A percentile compares a stretch with the other conserved stretches of the same genome.
These are phyloP conservation scores for Trametes sp. DNA, from an alignment of 1,284 basidiomycete species.

Conservation along the genomic window DNA sequence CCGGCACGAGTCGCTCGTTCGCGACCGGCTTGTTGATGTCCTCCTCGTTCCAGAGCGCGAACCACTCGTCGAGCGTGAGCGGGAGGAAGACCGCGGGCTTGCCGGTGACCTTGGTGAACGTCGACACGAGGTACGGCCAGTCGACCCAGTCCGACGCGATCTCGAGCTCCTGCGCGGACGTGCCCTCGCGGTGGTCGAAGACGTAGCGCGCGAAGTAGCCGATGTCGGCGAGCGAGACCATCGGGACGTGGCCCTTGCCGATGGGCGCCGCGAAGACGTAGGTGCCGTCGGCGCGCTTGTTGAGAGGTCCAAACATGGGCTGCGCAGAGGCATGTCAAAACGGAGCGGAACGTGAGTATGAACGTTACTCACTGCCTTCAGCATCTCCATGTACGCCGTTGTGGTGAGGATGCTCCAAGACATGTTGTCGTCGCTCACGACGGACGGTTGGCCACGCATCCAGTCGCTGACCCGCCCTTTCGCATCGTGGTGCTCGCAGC, in stretches of 20 bases:
- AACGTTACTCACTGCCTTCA: constrained; percentile 42
- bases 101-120: constrained; percentile 55
- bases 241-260: constrained; percentile 38
- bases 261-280: constrained; percentile 37
- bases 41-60: constrained; percentile 40
- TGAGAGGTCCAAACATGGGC: constrained; percentile 39
- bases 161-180: constrained; percentile 51
- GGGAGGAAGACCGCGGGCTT: constrained; percentile 48
- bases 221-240: constrained; percentile 44
- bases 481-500: constrained; percentile 42
- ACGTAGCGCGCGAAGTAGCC: constrained; percentile 47
- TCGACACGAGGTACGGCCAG: constrained; percentile 51
- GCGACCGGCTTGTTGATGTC: constrained; percentile 48
- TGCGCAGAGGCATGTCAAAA: too few relatives aligned
- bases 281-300: constrained; percentile 39
- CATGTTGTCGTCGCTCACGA: constrained; percentile 45
- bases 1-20: constrained; percentile 20
- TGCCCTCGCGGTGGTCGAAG: constrained; percentile 51
- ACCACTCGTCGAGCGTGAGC: constrained; percentile 52
- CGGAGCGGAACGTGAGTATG: too few relatives aligned
- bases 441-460: constrained; percentile 50
- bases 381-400: constrained; percentile 55
- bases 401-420: constrained; percentile 52
- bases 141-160: constrained; percentile 52
- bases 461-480: constrained; percentile 56